Evolutionary conservation across 768 basidiomycete species (phyloP), one percentile per base, ranked within the genome.

Genomic region (Phaffia tasmanica): DNA sequence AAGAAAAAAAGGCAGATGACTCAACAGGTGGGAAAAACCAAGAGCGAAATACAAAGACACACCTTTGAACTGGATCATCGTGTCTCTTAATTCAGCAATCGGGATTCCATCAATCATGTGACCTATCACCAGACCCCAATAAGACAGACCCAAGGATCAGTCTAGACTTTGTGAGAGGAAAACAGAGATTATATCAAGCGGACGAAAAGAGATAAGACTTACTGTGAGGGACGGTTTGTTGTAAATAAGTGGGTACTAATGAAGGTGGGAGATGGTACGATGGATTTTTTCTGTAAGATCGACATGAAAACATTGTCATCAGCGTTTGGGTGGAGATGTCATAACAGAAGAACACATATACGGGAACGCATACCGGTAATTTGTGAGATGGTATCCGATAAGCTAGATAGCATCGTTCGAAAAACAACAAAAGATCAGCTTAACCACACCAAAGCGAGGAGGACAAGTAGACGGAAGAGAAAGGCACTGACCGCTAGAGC

Each of bases 221-320:
- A 65, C 64, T 59, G 23, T 65, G 64, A 23, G 64, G 64, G 11
- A 65, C 32, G 19, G 64, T 65, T 19, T 59, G 64, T 21, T 65
- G 64, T 1, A 65, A 50, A 16, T 51, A 25, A 14, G 64, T 65
- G 23, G 64, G 64, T 8, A 65, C 64, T 16, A 65, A 59, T 11
- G 64, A 65, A 18, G 64, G 64, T 21, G 64, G 64, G 25, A 65
- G 50, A 21, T 65, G 64, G 32, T 65, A 65, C 11, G 50, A 49
- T 21, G 64, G 64, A 46, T 65, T 65, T 53, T 57, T 50, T 0
- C 64, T 65, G 64, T 25, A 47, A 27, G 25, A 15, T 11, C 6
- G 8, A 18, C 19, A 8, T 29, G 46, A n/a, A 48, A 9, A 9
- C 1, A 3, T 11, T 11, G 46, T 57, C 35, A 42, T 42, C 47